Percentiles rank a stretch among this genome's conserved stretches.
Evolutionary conservation across 345 rosid genomes (phyloP).

Genomic region (Eucalyptus regnans): DNA sequence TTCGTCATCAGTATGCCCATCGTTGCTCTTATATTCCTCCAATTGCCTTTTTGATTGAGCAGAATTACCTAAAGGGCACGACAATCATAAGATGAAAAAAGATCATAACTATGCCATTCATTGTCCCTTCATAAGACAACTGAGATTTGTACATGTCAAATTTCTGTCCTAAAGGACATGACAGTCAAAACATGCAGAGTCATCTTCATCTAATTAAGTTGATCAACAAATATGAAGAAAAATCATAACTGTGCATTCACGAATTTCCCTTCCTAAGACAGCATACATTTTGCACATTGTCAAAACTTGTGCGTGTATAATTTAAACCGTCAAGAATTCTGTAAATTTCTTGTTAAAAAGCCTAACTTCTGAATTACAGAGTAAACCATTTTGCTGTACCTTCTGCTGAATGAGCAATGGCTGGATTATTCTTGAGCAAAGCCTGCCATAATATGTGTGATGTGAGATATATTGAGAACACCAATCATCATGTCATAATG

Average conservation of each 20-base stretch:
- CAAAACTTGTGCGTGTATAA: neutral
- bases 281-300: neutral
- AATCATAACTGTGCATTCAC: neutral
- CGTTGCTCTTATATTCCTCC: conserved; percentile 15
- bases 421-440: conserved; percentile 68
- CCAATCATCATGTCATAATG: neutral
- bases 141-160: neutral
- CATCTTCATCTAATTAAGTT: neutral
- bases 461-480: neutral
- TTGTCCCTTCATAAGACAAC: neutral
- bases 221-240: neutral
- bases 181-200: neutral
- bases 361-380: neutral
- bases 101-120: neutral
- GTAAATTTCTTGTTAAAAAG: neutral
- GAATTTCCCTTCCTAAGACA: neutral
- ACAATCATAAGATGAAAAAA: neutral
- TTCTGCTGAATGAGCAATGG: conserved; percentile 38
- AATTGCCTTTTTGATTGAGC: conserved; percentile 6
- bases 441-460: conserved; percentile 32
- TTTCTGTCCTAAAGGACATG: neutral
- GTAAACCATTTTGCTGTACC: conserved; percentile 20
- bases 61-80: conserved; percentile 11
- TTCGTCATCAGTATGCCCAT: conserved; percentile 43
- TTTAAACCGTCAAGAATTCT: neutral